Evolutionary conservation across 1,139 yeast species (phyloP).

Genomic region (Hanseniaspora gamundiae): DNA sequence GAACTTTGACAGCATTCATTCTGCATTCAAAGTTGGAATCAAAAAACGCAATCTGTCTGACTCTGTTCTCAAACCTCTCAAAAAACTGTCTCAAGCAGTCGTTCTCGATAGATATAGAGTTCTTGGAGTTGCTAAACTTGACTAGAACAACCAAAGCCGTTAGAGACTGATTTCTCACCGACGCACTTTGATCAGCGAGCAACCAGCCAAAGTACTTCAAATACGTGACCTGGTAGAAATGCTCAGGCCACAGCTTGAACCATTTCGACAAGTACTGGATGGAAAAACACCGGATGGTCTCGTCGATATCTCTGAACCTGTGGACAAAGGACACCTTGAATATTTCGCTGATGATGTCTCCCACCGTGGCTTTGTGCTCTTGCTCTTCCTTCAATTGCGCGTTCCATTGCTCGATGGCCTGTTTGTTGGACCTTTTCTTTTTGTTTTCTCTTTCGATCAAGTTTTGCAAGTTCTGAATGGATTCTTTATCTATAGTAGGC

Average conservation of each 20-base stretch:
- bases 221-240: constrained; percentile 56
- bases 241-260: constrained; percentile 60
- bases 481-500: constrained; percentile 31
- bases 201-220: constrained; percentile 78
- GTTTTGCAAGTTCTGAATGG: constrained; percentile 26
- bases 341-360: constrained; percentile 51
- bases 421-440: constrained; percentile 26
- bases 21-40: constrained; percentile 47
- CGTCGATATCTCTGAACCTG: constrained; percentile 73
- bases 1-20: constrained; percentile 37
- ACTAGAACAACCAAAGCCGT: constrained; percentile 35
- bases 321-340: constrained; percentile 58
- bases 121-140: constrained; percentile 33
- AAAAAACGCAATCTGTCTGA: constrained; percentile 47
- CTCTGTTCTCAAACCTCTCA: constrained; percentile 51
- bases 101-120: constrained; percentile 23
- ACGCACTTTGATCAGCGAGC: constrained; percentile 52
- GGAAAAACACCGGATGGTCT: constrained; percentile 58
- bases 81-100: constrained; percentile 57
- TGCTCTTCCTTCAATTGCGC: constrained; percentile 37
- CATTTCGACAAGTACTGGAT: constrained; percentile 49
- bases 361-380: constrained; percentile 40
- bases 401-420: constrained; percentile 34
- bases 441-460: constrained; percentile 27
- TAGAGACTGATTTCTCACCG: constrained; percentile 56